Percentiles rank a stretch among this genome's conserved stretches.
Conservation (phyloP, 352 stramenopile species). For the Nannochloropsis limnetica region DNA sequence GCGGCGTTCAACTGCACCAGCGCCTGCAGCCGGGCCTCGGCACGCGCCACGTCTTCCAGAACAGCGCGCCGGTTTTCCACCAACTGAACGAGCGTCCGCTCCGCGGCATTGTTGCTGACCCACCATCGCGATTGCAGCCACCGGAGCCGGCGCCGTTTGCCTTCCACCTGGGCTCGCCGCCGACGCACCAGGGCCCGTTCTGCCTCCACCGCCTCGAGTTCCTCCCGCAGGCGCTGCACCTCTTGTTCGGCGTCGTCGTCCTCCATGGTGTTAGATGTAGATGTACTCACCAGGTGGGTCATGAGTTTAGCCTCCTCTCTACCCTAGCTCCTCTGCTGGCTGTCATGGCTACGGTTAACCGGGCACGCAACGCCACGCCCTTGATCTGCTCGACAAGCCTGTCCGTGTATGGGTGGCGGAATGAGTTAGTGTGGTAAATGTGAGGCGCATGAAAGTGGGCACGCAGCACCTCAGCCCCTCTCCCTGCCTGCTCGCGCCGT, state of each 20-base stretch:
- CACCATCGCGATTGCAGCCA: background rate
- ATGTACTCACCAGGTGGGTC: background rate
- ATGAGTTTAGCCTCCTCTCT: background rate
- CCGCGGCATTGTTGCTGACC: constrained; percentile 1
- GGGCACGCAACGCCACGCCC: background rate
- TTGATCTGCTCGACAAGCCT: background rate
- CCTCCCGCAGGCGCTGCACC: background rate
- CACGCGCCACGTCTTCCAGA: background rate
- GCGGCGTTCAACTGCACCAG: constrained; percentile 31
- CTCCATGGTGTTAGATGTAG: background rate
- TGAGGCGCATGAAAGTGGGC: too few relatives aligned
- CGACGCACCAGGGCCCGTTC: background rate
- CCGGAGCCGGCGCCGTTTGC: background rate
- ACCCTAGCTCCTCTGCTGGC: background rate
- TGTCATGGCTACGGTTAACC: background rate
- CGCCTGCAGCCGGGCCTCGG: constrained; percentile 1
- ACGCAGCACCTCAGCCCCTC: too few relatives aligned
- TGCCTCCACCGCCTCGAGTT: background rate
- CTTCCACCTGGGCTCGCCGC: background rate
- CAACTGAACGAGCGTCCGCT: background rate
- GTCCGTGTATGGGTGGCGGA: background rate
- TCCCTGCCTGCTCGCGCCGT: too few relatives aligned
- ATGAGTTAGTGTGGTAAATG: background rate
- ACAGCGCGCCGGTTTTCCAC: background rate
- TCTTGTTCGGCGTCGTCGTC: constrained; percentile 1